Evolutionary conservation across 2,329 filamentous ascomycete genomes (phyloP).

Genomic region (Ophidiomyces ophidiicola): DNA sequence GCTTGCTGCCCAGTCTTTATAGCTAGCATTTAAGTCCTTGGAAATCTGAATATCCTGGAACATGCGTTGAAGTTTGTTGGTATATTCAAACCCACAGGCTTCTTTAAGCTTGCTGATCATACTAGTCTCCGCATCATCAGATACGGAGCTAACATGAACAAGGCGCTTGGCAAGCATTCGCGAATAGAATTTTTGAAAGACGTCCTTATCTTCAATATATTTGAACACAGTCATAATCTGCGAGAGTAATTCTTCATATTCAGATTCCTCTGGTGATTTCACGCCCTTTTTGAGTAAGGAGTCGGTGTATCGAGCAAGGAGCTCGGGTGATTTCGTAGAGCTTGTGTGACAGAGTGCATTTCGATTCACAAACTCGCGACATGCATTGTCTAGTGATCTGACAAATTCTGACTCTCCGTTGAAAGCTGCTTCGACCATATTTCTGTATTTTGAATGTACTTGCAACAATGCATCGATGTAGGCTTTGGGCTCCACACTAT

Average conservation of each 20-base stretch:
- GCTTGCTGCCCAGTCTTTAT: constrained; percentile 62
- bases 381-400: constrained; percentile 88
- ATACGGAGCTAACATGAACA: constrained; percentile 89
- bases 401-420: constrained; percentile 95
- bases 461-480: constrained; percentile 93
- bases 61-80: constrained; percentile 98
- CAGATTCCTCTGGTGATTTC: constrained; percentile 83
- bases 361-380: constrained; percentile 93
- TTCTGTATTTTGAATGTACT: constrained; percentile 86
- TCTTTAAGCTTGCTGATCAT: constrained; percentile 99
- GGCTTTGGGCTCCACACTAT: constrained; percentile 86
- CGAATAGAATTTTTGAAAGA: constrained; percentile 99
- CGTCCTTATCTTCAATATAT: constrained; percentile 99
- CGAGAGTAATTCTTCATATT: constrained; percentile 74
- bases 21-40: constrained; percentile 85
- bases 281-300: constrained; percentile 74
- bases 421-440: constrained; percentile 83
- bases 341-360: constrained; percentile 92
- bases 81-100: constrained; percentile 96
- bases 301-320: constrained; percentile 92
- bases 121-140: constrained; percentile 92
- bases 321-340: constrained; percentile 85
- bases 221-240: constrained; percentile 99
- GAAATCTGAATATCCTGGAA: constrained; percentile 99
- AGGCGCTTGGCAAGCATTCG: constrained; percentile 89